phyloP scores from a whole-genome alignment of 306 rosid species.

The Cicer pinnatifidum region DNA sequence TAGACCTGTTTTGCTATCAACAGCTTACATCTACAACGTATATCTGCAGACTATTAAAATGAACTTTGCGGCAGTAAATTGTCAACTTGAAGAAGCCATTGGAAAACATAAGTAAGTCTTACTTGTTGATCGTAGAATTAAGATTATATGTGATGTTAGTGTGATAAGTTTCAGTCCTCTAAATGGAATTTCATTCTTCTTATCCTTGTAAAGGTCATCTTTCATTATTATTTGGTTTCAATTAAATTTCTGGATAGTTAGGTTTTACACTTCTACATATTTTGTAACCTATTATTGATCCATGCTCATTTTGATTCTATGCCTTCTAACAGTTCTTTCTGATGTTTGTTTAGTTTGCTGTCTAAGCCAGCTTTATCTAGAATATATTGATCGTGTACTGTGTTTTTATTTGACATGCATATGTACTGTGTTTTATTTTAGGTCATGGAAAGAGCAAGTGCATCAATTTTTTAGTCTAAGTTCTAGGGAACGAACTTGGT shows the following conservation, averaged over 20 bases:
- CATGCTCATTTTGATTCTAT: conserved; percentile 22
- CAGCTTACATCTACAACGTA: conserved; percentile 44
- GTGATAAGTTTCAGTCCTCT: conserved; percentile 11
- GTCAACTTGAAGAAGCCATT: conserved; percentile 73
- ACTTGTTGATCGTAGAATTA: conserved; percentile 31
- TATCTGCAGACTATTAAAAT: conserved; percentile 64
- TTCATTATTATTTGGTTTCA: conserved; percentile 31
- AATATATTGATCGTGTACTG: conserved; percentile 40
- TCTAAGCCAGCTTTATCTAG: conserved; percentile 21
- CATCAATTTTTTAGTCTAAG: conserved; percentile 49
- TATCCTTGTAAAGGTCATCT: not conserved
- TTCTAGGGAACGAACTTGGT: conserved; percentile 64
- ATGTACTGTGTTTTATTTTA: conserved; percentile 46
- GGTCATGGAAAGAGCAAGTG: conserved; percentile 83
- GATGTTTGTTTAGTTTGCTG: not conserved
- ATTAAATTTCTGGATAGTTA: conserved; percentile 26
- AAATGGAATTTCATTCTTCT: conserved; percentile 13
- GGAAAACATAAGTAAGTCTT: conserved; percentile 74
- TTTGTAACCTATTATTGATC: conserved; percentile 24
- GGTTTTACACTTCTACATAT: conserved; percentile 24
- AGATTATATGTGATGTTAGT: conserved; percentile 28
- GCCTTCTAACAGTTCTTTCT: conserved; percentile 14
- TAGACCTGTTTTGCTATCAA: conserved; percentile 36
- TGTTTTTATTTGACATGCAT: conserved; percentile 33
- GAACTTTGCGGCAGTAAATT: conserved; percentile 55